Conservation (phyloP, 2,329 filamentous ascomycete species). For the Chrysoporthe puriensis region DNA sequence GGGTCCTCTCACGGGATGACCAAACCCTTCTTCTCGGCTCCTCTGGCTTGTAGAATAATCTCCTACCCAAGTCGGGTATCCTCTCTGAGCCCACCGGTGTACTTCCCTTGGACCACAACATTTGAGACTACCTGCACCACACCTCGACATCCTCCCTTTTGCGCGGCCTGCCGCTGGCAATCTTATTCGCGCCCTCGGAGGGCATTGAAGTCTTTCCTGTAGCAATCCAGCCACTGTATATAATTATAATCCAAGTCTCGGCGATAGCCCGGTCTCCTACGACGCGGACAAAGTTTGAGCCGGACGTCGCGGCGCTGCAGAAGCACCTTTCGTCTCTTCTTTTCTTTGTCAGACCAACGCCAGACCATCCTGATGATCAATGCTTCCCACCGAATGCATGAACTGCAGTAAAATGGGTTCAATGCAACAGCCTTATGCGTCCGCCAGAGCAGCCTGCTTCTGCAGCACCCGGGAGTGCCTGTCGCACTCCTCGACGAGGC, state of each 20-base stretch:
- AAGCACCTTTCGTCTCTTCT: background rate
- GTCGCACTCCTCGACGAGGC: slow-evolving; percentile 86
- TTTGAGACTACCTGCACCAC: background rate
- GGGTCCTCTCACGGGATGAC: background rate
- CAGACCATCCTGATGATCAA: background rate
- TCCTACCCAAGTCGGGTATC: background rate
- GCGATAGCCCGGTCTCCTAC: background rate
- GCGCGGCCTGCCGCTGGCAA: background rate
- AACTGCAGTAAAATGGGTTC: no score
- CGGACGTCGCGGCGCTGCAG: background rate
- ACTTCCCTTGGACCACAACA: background rate
- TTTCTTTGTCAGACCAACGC: background rate
- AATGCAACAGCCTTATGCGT: slow-evolving; percentile 34
- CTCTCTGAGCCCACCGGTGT: background rate
- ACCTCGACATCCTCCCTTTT: background rate
- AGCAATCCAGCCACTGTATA: background rate
- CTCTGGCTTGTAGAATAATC: background rate
- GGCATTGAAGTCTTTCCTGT: background rate
- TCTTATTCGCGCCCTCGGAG: background rate
- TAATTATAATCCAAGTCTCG: background rate
- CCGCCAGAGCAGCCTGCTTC: slow-evolving; percentile 77
- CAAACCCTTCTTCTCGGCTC: background rate
- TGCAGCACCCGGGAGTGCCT: slow-evolving; percentile 82
- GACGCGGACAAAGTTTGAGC: background rate
- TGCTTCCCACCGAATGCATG: background rate